phyloP scores from a whole-genome alignment of 1,139 yeast species.

The Lodderomyces orthopsilosis region DNA sequence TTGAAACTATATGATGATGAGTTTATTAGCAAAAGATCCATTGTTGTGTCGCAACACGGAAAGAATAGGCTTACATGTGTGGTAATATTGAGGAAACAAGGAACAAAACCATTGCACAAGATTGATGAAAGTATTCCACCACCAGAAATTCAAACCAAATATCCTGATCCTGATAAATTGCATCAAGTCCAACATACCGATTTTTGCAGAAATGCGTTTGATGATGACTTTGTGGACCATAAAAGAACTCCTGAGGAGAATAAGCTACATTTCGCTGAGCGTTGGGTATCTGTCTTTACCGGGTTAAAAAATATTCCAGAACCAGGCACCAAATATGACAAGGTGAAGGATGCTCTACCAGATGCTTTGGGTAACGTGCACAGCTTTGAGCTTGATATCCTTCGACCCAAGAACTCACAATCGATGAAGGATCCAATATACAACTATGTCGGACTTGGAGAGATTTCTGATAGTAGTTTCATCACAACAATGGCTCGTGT shows the following conservation, averaged over 20 bases:
- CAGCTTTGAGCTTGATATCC: slow-evolving; percentile 10
- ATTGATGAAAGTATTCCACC: slow-evolving; percentile 18
- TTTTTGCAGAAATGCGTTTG: slow-evolving; percentile 38
- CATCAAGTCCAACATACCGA: slow-evolving; percentile 37
- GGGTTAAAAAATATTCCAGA: slow-evolving; percentile 27
- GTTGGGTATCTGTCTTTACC: slow-evolving; percentile 45
- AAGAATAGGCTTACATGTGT: slow-evolving; percentile 28
- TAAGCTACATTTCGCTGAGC: slow-evolving; percentile 27
- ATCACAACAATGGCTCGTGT: slow-evolving; percentile 44
- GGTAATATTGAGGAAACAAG: slow-evolving; percentile 25
- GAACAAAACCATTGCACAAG: slow-evolving; percentile 11
- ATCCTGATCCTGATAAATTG: slow-evolving; percentile 30
- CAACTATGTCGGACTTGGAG: slow-evolving; percentile 41
- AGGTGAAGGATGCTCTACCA: slow-evolving; percentile 12
- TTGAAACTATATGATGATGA: slow-evolving; percentile 41
- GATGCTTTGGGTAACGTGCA: slow-evolving; percentile 14
- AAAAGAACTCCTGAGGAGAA: slow-evolving; percentile 37
- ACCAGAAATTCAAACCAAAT: slow-evolving; percentile 22
- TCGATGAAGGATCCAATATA: slow-evolving; percentile 29
- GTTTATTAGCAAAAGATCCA: slow-evolving; percentile 24
- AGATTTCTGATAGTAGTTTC: slow-evolving; percentile 39
- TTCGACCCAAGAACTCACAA: slow-evolving; percentile 17
- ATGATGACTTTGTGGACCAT: slow-evolving; percentile 36
- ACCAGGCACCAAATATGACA: slow-evolving; percentile 14
- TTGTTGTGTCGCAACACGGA: slow-evolving; percentile 32